phyloP scores from a whole-genome alignment of 2,329 filamentous ascomycete genomes.

The Aspergillus quadrilineatus region DNA sequence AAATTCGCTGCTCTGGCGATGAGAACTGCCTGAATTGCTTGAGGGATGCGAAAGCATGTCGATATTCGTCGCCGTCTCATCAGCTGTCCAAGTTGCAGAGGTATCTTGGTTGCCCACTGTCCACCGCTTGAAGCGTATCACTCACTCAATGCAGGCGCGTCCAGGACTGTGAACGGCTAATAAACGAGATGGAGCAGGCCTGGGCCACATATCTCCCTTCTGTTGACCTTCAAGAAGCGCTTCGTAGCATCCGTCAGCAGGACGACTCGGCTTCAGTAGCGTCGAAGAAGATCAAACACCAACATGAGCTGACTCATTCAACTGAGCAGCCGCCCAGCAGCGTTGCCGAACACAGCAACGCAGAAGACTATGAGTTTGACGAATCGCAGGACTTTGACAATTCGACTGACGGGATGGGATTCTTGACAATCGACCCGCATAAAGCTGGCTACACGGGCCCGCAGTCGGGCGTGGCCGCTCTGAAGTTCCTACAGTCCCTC shows the following conservation, averaged over 20 bases:
- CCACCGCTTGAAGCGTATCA: neutral
- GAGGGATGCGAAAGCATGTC: constrained; percentile 19
- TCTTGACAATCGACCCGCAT: constrained; percentile 20
- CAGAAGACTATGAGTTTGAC: constrained; percentile 23
- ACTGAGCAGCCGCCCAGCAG: constrained; percentile 19
- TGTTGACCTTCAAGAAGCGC: constrained; percentile 19
- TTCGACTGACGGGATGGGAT: constrained; percentile 22
- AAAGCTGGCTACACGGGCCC: constrained; percentile 23
- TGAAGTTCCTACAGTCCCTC: constrained; percentile 21
- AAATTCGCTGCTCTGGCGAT: constrained; percentile 22
- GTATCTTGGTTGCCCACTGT: neutral
- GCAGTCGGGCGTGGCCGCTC: constrained; percentile 19
- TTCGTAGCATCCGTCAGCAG: constrained; percentile 12
- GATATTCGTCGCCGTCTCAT: constrained; percentile 21
- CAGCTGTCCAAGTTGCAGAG: constrained; percentile 18
- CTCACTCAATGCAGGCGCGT: constrained; percentile 12
- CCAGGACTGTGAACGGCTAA: constrained; percentile 15
- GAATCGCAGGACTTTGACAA: constrained; percentile 24
- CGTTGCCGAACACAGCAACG: constrained; percentile 21
- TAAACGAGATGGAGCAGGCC: constrained; percentile 17
- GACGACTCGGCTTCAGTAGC: neutral
- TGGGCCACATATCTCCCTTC: constrained; percentile 19
- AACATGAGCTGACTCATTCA: constrained; percentile 16
- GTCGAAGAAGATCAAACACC: constrained; percentile 11
- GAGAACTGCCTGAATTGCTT: constrained; percentile 20